Conservation (phyloP, 2,329 filamentous ascomycete species). For the Hypoxylon sp. region DNA sequence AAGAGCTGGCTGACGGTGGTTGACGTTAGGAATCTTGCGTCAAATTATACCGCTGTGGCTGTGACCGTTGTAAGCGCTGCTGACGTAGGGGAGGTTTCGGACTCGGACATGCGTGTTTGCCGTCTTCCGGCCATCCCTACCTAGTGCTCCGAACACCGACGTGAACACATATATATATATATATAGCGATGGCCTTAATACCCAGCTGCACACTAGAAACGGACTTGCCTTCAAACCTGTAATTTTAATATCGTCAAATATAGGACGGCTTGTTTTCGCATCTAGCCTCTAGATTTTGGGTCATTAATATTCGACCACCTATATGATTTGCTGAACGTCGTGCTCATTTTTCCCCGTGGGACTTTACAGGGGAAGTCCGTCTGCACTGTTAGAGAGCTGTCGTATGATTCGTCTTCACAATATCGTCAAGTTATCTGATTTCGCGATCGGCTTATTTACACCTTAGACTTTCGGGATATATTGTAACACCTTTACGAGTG, state of each 20-base stretch:
- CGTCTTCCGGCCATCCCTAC: conserved; percentile 17
- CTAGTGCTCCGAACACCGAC: conserved; percentile 27
- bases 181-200: neutral
- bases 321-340: conserved; percentile 3
- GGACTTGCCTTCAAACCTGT: neutral
- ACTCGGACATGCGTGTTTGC: conserved; percentile 32
- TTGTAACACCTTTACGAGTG: neutral
- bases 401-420: neutral
- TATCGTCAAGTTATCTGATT: neutral
- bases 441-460: neutral
- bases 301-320: neutral
- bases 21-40: neutral
- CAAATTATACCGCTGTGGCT: neutral
- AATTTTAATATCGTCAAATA: neutral
- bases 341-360: conserved; percentile 3
- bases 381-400: neutral
- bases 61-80: neutral
- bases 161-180: neutral
- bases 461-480: neutral
- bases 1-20: neutral
- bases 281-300: neutral
- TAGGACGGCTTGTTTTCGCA: neutral
- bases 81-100: conserved; percentile 13
- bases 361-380: conserved; percentile 31
- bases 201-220: neutral